A percentile compares a stretch with the other conserved stretches of the same genome.
These are phyloP conservation scores for Diospyros kaki DNA, from an alignment of 148 eudicot species.

Conservation along the genomic window DNA sequence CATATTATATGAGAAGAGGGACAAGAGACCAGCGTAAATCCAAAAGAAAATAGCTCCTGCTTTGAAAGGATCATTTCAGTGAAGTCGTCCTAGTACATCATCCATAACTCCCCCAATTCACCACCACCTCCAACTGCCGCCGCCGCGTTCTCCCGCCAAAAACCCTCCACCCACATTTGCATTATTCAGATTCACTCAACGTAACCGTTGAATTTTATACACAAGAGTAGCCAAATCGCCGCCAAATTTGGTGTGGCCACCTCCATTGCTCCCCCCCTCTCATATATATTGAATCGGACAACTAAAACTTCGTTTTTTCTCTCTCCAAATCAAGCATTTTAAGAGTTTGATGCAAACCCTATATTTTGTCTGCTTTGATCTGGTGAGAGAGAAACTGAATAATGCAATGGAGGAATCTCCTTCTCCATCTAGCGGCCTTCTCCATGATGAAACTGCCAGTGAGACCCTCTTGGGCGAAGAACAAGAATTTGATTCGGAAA, in stretches of 20 bases:
- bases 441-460: not conserved
- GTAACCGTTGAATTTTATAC: not conserved
- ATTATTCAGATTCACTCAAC: not conserved
- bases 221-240: not conserved
- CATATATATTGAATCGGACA: not conserved
- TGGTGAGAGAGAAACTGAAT: not conserved
- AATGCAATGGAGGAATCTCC: constrained; percentile 10
- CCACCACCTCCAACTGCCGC: not conserved
- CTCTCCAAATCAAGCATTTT: constrained; percentile 13
- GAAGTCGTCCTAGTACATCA: not conserved
- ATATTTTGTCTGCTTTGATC: not conserved
- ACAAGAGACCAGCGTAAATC: too few species aligned
- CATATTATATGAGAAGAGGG: too few species aligned
- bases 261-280: not conserved
- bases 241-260: constrained; percentile 1
- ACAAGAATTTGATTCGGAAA: not conserved
- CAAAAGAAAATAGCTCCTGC: too few species aligned
- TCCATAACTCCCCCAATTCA: not conserved
- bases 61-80: too few species aligned
- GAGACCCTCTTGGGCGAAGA: not conserved
- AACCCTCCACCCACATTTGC: not conserved
- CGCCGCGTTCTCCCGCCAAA: not conserved
- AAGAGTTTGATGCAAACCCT: constrained; percentile 4
- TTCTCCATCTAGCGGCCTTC: constrained; percentile 7
- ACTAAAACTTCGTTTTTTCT: not conserved